Evolutionary conservation across 495 filamentous ascomycete species (phyloP).

Genomic region (Annulohypoxylon nitens): DNA sequence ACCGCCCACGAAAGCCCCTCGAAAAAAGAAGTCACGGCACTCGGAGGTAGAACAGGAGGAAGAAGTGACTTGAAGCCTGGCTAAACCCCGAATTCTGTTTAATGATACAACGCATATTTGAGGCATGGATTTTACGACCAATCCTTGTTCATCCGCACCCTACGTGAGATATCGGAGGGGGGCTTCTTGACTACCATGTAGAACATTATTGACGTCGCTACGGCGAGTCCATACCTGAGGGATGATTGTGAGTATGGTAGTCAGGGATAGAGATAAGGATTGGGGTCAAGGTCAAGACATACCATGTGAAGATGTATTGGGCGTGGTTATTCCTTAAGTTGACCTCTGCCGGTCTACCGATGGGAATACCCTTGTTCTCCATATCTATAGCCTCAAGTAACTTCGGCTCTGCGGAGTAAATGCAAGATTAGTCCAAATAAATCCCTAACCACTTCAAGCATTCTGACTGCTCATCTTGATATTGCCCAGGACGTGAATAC

Average conservation of each 20-base stretch:
- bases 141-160: constrained; percentile 83
- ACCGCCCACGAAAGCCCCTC: constrained; percentile 41
- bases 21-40: constrained; percentile 50
- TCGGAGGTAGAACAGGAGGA: constrained; percentile 55
- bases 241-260: constrained; percentile 26
- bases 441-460: constrained; percentile 16
- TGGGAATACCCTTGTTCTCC: constrained; percentile 85
- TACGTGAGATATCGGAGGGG: constrained; percentile 75
- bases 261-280: constrained; percentile 14
- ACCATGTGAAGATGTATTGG: constrained; percentile 99
- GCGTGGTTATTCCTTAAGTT: constrained; percentile 96
- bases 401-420: constrained; percentile 73
- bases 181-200: constrained; percentile 92
- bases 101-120: constrained; percentile 17
- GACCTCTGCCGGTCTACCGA: constrained; percentile 91
- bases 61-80: constrained; percentile 49
- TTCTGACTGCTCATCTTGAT: background rate
- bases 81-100: background rate
- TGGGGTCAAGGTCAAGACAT: constrained; percentile 40
- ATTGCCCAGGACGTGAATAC: constrained; percentile 29
- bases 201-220: constrained; percentile 93
- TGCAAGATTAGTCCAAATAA: constrained; percentile 26
- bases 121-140: constrained; percentile 68
- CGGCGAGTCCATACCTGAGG: constrained; percentile 84
- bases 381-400: constrained; percentile 77